phyloP scores from a whole-genome alignment of 129 eudicot genomes.

The Scalesia atractyloides region DNA sequence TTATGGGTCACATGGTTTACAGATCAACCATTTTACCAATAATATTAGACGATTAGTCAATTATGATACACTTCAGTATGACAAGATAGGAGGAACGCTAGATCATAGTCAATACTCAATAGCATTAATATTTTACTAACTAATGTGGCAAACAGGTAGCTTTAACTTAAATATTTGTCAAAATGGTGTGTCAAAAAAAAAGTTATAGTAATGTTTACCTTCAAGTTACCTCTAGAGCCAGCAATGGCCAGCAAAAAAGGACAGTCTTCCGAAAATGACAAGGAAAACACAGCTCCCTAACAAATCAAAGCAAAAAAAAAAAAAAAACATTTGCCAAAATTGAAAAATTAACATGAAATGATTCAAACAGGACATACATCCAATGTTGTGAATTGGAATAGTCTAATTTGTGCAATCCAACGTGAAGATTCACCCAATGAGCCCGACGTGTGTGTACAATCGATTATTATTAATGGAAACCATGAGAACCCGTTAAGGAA shows the following conservation, averaged over 20 bases:
- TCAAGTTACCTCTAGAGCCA: slow-evolving; percentile 79
- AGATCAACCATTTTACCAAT: not conserved
- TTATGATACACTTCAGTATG: not conserved
- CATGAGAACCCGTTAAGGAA: not conserved
- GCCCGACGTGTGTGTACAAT: not conserved
- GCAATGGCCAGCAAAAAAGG: slow-evolving; percentile 78
- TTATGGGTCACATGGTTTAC: not conserved
- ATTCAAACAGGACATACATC: not conserved
- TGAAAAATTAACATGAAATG: not conserved
- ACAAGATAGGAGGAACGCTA: not conserved
- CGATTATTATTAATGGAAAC: not conserved
- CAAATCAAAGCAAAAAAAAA: slow-evolving; percentile 17
- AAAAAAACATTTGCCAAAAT: not conserved
- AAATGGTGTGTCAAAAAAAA: not conserved
- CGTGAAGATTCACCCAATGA: not conserved
- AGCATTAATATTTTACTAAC: no score
- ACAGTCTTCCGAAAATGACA: slow-evolving; percentile 70
- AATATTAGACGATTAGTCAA: not conserved
- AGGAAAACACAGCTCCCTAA: slow-evolving; percentile 87
- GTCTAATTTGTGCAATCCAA: not conserved
- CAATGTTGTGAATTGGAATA: not conserved
- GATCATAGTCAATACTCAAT: no score
- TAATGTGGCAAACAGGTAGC: no score
- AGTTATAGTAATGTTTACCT: slow-evolving; percentile 30
- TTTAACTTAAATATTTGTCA: no score